phyloP scores from a whole-genome alignment of 768 basidiomycete species.

The Pholiota microspora region DNA sequence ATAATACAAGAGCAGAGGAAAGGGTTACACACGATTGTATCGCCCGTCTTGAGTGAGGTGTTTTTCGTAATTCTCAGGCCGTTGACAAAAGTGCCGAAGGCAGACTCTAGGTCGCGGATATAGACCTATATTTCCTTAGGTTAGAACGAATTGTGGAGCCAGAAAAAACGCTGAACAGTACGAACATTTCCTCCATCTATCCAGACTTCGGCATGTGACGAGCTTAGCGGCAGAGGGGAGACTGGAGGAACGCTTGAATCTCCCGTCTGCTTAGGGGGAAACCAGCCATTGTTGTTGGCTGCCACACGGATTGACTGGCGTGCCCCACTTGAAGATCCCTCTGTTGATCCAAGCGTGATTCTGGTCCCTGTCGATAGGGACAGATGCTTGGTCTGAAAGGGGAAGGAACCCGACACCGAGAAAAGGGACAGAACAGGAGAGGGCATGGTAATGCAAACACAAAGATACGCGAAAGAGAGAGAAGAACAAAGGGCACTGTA shows the following conservation, averaged over 20 bases:
- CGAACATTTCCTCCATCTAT: conserved; percentile 38
- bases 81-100: conserved; percentile 50
- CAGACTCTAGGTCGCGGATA: conserved; percentile 44
- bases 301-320: conserved; percentile 20
- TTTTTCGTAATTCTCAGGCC: conserved; percentile 36
- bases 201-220: conserved; percentile 48
- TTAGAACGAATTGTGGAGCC: neutral
- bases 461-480: neutral
- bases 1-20: conserved; percentile 10
- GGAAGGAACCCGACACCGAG: conserved; percentile 17
- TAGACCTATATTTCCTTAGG: conserved; percentile 31
- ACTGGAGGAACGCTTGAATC: conserved; percentile 22
- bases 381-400: conserved; percentile 18
- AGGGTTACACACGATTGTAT: conserved; percentile 37
- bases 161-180: neutral
- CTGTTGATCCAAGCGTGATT: conserved; percentile 19
- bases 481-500: neutral
- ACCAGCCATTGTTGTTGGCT: conserved; percentile 38
- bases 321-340: conserved; percentile 6
- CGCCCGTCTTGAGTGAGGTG: conserved; percentile 37
- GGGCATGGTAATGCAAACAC: neutral
- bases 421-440: conserved; percentile 12
- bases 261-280: conserved; percentile 29
- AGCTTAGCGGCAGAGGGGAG: conserved; percentile 39
- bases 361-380: conserved; percentile 13